Evolutionary conservation across 2,329 filamentous ascomycete genomes (phyloP).

Genomic region (Cadophora sp.): DNA sequence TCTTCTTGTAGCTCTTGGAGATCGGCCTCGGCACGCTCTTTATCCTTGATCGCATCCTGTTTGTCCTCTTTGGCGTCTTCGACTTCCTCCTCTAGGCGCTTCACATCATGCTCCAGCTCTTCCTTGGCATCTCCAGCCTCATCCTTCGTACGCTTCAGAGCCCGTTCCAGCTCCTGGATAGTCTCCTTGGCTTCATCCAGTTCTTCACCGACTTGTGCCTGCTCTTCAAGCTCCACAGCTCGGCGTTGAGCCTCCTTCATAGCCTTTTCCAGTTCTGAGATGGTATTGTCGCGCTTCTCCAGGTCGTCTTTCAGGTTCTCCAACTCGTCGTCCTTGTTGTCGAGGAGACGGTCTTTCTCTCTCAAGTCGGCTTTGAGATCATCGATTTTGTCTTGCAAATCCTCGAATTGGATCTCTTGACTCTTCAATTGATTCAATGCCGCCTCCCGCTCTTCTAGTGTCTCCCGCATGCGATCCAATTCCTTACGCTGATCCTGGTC

Average conservation of each 20-base stretch:
- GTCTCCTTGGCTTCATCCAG: constrained; percentile 46
- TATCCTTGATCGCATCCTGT: constrained; percentile 60
- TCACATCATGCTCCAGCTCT: constrained; percentile 62
- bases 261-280: constrained; percentile 63
- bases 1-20: constrained; percentile 75
- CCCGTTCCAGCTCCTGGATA: constrained; percentile 54
- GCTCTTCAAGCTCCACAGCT: constrained; percentile 62
- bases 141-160: constrained; percentile 11
- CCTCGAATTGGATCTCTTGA: constrained; percentile 65
- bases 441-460: constrained; percentile 62
- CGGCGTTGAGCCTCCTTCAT: constrained; percentile 62
- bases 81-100: constrained; percentile 59
- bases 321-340: constrained; percentile 65
- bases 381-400: constrained; percentile 74
- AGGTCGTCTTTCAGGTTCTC: constrained; percentile 67
- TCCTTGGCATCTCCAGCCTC: constrained; percentile 54
- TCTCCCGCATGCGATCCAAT: constrained; percentile 62
- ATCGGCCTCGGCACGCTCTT: constrained; percentile 63
- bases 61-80: constrained; percentile 62
- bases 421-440: constrained; percentile 59
- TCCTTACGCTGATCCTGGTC: constrained; percentile 72
- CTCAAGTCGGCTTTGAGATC: constrained; percentile 79
- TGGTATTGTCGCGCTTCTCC: constrained; percentile 58
- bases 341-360: constrained; percentile 46
- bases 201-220: constrained; percentile 58